Evolutionary conservation across 306 rosid genomes (phyloP).

Genomic region (Arachis hypogaea): DNA sequence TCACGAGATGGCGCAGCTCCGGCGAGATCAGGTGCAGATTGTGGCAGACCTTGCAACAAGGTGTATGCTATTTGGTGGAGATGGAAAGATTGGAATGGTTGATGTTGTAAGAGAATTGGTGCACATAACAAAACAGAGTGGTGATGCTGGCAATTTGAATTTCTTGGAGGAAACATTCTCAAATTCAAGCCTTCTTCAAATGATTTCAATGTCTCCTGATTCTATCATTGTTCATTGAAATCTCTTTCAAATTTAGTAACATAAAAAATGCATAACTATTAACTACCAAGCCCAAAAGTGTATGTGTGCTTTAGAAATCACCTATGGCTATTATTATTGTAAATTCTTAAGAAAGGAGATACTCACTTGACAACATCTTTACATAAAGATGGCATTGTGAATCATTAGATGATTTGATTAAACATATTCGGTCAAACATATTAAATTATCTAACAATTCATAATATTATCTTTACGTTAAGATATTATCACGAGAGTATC

Average conservation of each 20-base stretch:
- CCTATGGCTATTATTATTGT: constrained; percentile 17
- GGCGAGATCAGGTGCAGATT: constrained; percentile 71
- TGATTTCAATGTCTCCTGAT: constrained; percentile 99
- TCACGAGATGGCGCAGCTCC: constrained; percentile 62
- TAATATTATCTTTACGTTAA: no score
- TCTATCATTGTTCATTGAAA: constrained; percentile 68
- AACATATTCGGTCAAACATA: constrained; percentile 31
- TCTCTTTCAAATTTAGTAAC: neutral
- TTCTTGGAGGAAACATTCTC: constrained; percentile 87
- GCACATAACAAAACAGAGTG: constrained; percentile 55
- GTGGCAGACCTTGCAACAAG: constrained; percentile 94
- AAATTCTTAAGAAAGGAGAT: neutral
- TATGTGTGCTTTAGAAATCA: constrained; percentile 31
- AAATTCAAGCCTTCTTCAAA: constrained; percentile 94
- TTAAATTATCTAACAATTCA: no score
- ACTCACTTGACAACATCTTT: no score
- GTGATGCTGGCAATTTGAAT: constrained; percentile 57
- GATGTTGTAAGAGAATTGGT: constrained; percentile 74
- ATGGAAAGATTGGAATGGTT: constrained; percentile 79
- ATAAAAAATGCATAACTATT: neutral
- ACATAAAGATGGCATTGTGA: no score
- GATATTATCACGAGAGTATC: no score
- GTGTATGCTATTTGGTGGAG: constrained; percentile 78
- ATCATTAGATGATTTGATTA: neutral
- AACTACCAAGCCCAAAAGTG: neutral